Conservation (phyloP, 1,284 basidiomycete species). For the Phellopilus nigrolimitatus region DNA sequence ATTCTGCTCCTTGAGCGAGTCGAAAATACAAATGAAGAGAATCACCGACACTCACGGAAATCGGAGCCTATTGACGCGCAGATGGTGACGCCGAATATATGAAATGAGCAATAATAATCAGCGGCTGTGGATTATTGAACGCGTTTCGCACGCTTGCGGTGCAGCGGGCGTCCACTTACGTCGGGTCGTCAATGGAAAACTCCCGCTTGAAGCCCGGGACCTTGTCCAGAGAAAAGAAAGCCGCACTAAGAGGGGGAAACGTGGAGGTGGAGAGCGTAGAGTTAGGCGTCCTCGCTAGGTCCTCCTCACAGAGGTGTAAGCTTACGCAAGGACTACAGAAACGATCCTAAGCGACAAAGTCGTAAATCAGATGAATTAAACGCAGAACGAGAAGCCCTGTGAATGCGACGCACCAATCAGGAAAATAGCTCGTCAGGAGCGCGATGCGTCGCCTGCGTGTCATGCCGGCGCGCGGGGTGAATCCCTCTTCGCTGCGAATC, state of each 20-base stretch:
- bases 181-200: conserved; percentile 80
- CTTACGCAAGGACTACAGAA: conserved; percentile 68
- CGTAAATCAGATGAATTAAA: background rate
- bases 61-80: conserved; percentile 41
- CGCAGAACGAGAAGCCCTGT: background rate
- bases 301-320: background rate
- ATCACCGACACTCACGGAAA: conserved; percentile 45
- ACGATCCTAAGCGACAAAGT: conserved; percentile 46
- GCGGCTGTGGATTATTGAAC: background rate
- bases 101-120: conserved; percentile 13
- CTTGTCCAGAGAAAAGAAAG: conserved; percentile 66
- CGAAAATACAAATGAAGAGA: background rate
- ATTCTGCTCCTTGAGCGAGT: conserved; percentile 29
- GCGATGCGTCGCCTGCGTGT: conserved; percentile 6
- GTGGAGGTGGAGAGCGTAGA: background rate
- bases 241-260: conserved; percentile 38
- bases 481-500: conserved; percentile 4
- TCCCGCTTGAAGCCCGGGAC: conserved; percentile 79
- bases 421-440: conserved; percentile 57
- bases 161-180: conserved; percentile 39
- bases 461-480: conserved; percentile 1
- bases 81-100: background rate
- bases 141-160: background rate
- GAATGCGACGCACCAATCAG: conserved; percentile 56
- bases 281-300: background rate